Conservation (phyloP, 345 rosid genomes). For the Hypericum androsaemum region DNA sequence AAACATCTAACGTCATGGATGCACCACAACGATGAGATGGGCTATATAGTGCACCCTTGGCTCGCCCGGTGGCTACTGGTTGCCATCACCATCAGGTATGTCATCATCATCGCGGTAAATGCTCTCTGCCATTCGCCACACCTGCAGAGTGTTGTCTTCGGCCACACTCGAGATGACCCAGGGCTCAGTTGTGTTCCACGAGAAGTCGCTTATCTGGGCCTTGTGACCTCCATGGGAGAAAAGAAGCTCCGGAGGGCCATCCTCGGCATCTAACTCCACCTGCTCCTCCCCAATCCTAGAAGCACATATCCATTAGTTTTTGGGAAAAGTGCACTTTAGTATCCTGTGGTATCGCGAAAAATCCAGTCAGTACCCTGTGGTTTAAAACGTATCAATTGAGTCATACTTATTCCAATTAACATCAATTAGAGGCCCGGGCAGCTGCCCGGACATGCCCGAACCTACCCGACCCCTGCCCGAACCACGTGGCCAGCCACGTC, state of each 20-base stretch:
- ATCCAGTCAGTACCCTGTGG: no score
- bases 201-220: conserved; percentile 72
- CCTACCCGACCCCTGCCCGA: no score
- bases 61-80: no score
- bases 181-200: conserved; percentile 66
- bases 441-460: no score
- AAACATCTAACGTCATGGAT: no score
- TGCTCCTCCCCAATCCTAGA: conserved; percentile 81
- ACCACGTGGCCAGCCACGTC: no score
- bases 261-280: conserved; percentile 46
- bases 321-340: conserved; percentile 2
- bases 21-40: no score
- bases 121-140: conserved; percentile 75
- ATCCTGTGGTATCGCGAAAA: no score
- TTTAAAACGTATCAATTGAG: no score
- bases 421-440: no score
- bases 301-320: neutral
- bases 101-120: conserved; percentile 47
- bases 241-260: conserved; percentile 76
- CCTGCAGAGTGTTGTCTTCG: conserved; percentile 63
- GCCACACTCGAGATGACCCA: conserved; percentile 80
- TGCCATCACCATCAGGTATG: conserved; percentile 14
- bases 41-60: no score
- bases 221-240: conserved; percentile 85
- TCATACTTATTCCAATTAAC: no score